Evolutionary conservation across 1,284 basidiomycete species (phyloP), one percentile per base, ranked within the genome.

Genomic region (Marasmius tenuissimus): DNA sequence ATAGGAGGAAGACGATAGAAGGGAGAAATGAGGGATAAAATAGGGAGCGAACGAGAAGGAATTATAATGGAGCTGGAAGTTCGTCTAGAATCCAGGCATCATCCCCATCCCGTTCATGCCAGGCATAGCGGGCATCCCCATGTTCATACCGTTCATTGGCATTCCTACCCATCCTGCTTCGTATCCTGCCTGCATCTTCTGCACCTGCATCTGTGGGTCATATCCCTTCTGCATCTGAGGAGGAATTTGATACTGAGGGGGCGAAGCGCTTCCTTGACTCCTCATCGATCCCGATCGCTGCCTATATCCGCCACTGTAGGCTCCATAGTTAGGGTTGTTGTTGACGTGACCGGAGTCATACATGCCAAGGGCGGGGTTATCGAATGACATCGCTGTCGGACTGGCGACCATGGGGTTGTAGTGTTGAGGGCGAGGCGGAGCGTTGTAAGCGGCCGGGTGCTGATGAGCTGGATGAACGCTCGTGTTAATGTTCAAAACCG

Each of bases 141-240:
- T 8, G 45, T 47, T 47, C 45, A 47, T 27, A 27, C 27, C 45
- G 20, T 47, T 47, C 45, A 47, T 47, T 14, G 45, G 7, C 52
- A 54, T 37, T 37, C 52, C 52, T 34, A 33, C 52, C 52, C 52
- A 54, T 18, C 52, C 52, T 8, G 52, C 34, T 54, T 54, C 52
- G 20, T 37, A 54, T 11, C 50, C 50, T 16, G 10, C 9, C 10
- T 18, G 50, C 10, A 51, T 20, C 34, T 51, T 27, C 50, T 51
- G 50, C 10, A 45, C 18, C 18, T 49, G 48, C 18, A n/a, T 27
- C 48, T 49, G 48, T 20, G 18, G 18, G 18, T 34, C 52, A n/a
- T 12, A 54, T 18, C 34, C n/a, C 52, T 37, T 34, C 27, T 54
- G 52, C 18, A 18, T 27, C 18, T 45, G 42, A 18, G 12, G 42